A percentile compares a stretch with the other conserved stretches of the same genome.
These are phyloP conservation scores for Amanita subjunquillea DNA, from an alignment of 768 basidiomycete genomes.

Conservation along the genomic window DNA sequence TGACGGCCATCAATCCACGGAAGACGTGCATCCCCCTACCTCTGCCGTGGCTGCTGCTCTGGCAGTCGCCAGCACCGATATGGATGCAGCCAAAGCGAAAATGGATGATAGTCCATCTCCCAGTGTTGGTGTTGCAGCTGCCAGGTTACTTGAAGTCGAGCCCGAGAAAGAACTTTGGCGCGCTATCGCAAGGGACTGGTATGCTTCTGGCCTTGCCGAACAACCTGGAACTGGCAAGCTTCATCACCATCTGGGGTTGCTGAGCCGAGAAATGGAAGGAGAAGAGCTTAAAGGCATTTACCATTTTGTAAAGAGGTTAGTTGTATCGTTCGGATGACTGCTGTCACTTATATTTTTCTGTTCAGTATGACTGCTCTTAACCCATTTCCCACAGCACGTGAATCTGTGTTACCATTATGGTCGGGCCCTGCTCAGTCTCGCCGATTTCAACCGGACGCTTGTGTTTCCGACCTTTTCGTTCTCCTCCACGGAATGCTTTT, in stretches of 20 bases:
- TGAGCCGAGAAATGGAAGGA: slow-evolving; percentile 73
- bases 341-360: not conserved
- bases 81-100: slow-evolving; percentile 13
- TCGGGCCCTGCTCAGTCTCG: slow-evolving; percentile 62
- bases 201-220: slow-evolving; percentile 74
- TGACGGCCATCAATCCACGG: not conserved
- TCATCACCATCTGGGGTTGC: slow-evolving; percentile 87
- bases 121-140: slow-evolving; percentile 81
- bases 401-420: slow-evolving; percentile 87
- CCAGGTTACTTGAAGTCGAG: slow-evolving; percentile 73
- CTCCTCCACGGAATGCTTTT: slow-evolving; percentile 96
- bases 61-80: slow-evolving; percentile 20
- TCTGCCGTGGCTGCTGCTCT: slow-evolving; percentile 16
- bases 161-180: slow-evolving; percentile 92
- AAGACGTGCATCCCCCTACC: slow-evolving; percentile 9
- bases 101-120: slow-evolving; percentile 60
- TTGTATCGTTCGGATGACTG: slow-evolving; percentile 6
- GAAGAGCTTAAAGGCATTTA: slow-evolving; percentile 84
- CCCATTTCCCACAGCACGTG: slow-evolving; percentile 80
- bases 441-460: slow-evolving; percentile 68
- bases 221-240: slow-evolving; percentile 91
- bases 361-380: slow-evolving; percentile 84
- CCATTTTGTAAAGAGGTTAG: slow-evolving; percentile 91
- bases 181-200: slow-evolving; percentile 87
- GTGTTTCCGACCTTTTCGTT: slow-evolving; percentile 72